Evolutionary conservation across 352 stramenopile species (phyloP), one percentile per base, ranked within the genome.

Genomic region (Aphanomyces stellatus): DNA sequence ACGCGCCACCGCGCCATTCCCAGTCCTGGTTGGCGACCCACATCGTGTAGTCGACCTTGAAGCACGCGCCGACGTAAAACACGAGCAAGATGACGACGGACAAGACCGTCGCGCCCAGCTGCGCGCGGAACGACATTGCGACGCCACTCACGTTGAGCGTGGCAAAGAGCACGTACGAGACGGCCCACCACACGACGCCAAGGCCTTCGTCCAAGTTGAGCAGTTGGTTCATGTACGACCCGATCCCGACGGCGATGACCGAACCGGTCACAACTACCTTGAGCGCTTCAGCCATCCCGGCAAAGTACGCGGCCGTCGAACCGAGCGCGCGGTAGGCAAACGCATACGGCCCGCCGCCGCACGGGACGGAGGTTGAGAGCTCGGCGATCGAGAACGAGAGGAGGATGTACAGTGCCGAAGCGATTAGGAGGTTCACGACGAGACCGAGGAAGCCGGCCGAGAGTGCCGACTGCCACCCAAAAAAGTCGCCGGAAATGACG

Each of bases 321-420:
- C 76, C 79, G 27, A 89, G 81, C 24, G 76, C 81, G 43, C 87
- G 79, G 24, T 87, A 76, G 27, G 81, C 77, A 69, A 89, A 89
- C 46, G 83, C 57, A 70, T 89, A 89, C 49, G 81, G 79, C 0
- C 81, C 79, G 42, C 79, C 81, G 40, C 77, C 78, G 0, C 74
- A 69, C 2, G 79, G 79, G 37, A 87, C 69, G 43, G 70, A 88
- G 11, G 79, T 82, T 42, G 74, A 89, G 37, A 89, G 72, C 53
- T 88, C 80, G 31, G 78, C 78, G 60, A 88, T 88, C 40, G 80
- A 88, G 73, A 88, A 88, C 62, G 74, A 79, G 10, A 88, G 70
- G 55, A 88, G 56, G 46, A 87, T 75, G 70, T 85, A 88, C 24
- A 88, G 72, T 59, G 79, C 76, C 2, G 78, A 84, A 10, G 85